Evolutionary conservation across 495 filamentous ascomycete species (phyloP).

Genomic region (Lindgomyces ingoldianus): DNA sequence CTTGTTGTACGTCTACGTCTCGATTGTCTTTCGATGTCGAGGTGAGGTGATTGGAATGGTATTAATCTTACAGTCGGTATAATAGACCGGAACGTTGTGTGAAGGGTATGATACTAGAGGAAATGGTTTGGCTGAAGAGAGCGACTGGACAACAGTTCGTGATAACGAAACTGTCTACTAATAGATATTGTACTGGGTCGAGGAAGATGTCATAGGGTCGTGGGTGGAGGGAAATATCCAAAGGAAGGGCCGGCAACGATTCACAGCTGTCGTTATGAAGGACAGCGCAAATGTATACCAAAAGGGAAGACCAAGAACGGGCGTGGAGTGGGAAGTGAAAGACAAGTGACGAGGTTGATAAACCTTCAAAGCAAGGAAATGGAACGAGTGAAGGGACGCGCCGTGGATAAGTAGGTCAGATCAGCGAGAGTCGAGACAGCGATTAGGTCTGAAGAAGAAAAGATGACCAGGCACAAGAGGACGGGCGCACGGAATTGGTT

Average conservation of each 20-base stretch:
- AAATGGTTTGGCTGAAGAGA: conserved; percentile 37
- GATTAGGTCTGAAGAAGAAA: conserved; percentile 42
- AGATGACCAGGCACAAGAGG: conserved; percentile 38
- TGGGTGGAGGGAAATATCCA: conserved; percentile 25
- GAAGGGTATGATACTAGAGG: no score
- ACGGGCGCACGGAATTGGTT: conserved; percentile 39
- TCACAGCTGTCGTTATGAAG: conserved; percentile 23
- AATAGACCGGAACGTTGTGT: conserved; percentile 2
- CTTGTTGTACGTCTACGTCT: conserved; percentile 6
- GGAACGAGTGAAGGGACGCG: conserved; percentile 39
- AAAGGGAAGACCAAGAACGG: conserved; percentile 36
- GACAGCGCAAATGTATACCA: conserved; percentile 33
- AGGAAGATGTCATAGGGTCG: conserved; percentile 34
- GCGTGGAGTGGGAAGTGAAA: conserved; percentile 31
- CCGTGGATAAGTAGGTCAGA: conserved; percentile 40
- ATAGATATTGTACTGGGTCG: conserved; percentile 31
- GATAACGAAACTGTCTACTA: conserved; percentile 46
- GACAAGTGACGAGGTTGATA: conserved; percentile 41
- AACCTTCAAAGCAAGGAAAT: conserved; percentile 37
- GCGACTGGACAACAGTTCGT: conserved; percentile 46
- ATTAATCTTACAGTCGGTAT: conserved; percentile 24
- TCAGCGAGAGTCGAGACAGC: conserved; percentile 42
- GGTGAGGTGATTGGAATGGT: neutral
- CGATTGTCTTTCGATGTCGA: conserved; percentile 21
- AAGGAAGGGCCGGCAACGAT: conserved; percentile 41